Evolutionary conservation across 2,329 filamentous ascomycete genomes (phyloP).

Genomic region (Pestalotiopsis sp.): DNA sequence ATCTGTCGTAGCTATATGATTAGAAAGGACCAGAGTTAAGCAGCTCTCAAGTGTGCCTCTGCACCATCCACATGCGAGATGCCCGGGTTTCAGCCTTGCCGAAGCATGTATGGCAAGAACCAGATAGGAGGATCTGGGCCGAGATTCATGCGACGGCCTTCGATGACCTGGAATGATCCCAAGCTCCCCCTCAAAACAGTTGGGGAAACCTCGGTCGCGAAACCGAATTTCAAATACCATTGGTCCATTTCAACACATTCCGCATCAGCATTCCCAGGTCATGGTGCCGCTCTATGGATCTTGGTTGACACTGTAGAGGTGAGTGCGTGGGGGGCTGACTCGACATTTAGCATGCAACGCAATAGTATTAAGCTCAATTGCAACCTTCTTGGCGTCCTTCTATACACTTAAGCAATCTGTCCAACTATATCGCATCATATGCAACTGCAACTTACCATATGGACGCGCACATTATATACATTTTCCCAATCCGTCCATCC

Average conservation of each 20-base stretch:
- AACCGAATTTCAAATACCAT: background rate
- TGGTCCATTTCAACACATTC: background rate
- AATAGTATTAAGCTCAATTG: too few relatives aligned
- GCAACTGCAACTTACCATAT: background rate
- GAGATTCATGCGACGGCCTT: background rate
- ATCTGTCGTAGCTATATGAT: too few relatives aligned
- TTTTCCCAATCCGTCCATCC: background rate
- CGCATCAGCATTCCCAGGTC: background rate
- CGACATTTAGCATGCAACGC: too few relatives aligned
- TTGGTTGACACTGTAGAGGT: background rate
- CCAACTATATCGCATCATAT: too few relatives aligned
- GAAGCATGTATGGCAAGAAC: background rate
- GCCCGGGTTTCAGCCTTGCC: background rate
- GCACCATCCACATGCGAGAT: background rate
- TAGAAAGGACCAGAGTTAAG: background rate
- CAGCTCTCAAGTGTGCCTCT: background rate
- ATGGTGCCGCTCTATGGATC: background rate
- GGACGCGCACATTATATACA: background rate
- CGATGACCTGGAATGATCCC: background rate
- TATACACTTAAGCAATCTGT: too few relatives aligned
- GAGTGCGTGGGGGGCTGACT: background rate
- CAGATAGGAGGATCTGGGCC: background rate
- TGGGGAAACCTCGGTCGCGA: background rate
- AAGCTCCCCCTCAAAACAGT: background rate
- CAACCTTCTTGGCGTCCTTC: too few relatives aligned